phyloP scores from a whole-genome alignment of 2,329 filamentous ascomycete species.

The Sordariomycetes sp. region DNA sequence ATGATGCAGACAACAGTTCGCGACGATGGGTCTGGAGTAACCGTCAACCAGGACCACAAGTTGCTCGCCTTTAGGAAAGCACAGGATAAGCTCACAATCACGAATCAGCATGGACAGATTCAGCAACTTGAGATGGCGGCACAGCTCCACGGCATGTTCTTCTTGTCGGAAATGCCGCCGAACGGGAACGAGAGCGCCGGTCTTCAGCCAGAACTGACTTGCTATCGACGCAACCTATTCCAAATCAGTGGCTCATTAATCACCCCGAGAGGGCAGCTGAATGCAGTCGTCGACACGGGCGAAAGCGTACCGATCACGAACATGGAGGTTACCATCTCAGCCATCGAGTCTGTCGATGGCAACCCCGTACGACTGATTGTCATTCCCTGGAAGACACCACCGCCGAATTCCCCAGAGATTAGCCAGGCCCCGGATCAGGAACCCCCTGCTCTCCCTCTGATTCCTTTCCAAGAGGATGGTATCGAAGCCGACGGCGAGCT shows the following conservation, averaged over 20 bases:
- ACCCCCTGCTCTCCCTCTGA: constrained; percentile 70
- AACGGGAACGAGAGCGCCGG: constrained; percentile 46
- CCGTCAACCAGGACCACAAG: constrained; percentile 51
- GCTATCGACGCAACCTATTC: constrained; percentile 91
- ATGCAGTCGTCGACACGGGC: constrained; percentile 73
- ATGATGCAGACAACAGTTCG: constrained; percentile 53
- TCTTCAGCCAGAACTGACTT: constrained; percentile 77
- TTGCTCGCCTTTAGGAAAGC: constrained; percentile 47
- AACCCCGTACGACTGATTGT: constrained; percentile 90
- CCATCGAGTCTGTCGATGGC: constrained; percentile 89
- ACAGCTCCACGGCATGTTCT: constrained; percentile 84
- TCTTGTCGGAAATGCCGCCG: constrained; percentile 70
- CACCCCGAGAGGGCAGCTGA: constrained; percentile 67
- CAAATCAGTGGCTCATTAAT: constrained; percentile 89
- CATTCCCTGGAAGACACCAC: constrained; percentile 95
- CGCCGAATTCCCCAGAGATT: constrained; percentile 63
- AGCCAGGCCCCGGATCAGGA: constrained; percentile 67
- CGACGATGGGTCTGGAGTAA: constrained; percentile 44
- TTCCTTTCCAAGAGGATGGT: constrained; percentile 54
- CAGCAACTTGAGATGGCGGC: constrained; percentile 57
- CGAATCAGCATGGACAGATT: constrained; percentile 49
- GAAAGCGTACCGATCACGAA: constrained; percentile 74
- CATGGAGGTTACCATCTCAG: constrained; percentile 82
- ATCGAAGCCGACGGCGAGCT: constrained; percentile 64
- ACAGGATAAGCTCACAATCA: constrained; percentile 50